These are phyloP conservation scores for Calocybe indica DNA, from an alignment of 768 basidiomycete species.

Conservation along the genomic window DNA sequence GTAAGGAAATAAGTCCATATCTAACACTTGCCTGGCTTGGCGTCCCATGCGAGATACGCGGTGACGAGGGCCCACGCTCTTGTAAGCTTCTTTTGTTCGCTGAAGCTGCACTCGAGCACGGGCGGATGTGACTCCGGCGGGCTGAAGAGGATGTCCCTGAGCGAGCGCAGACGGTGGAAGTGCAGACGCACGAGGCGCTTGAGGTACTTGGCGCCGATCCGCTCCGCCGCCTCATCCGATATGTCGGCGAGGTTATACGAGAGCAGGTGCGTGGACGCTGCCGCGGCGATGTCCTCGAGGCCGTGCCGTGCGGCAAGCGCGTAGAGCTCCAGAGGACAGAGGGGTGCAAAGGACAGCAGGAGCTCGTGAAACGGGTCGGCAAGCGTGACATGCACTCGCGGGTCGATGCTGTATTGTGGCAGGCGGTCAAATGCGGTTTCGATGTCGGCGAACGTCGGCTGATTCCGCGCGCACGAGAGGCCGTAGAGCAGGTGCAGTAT, in stretches of 20 bases:
- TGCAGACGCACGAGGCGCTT: constrained; percentile 51
- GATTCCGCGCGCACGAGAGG: constrained; percentile 17
- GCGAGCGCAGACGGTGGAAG: constrained; percentile 45
- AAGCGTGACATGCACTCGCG: constrained; percentile 22
- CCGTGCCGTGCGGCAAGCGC: constrained; percentile 38
- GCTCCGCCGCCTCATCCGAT: constrained; percentile 37
- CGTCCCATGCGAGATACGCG: constrained; percentile 21
- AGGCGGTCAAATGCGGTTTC: constrained; percentile 16
- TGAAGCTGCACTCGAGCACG: constrained; percentile 6
- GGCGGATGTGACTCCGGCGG: constrained; percentile 13
- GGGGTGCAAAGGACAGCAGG: constrained; percentile 36
- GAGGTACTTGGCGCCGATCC: constrained; percentile 46
- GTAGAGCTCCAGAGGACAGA: constrained; percentile 42
- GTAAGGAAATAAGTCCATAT: background rate
- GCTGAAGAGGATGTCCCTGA: constrained; percentile 39
- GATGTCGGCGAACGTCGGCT: constrained; percentile 18
- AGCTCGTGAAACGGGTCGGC: constrained; percentile 29
- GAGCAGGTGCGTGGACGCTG: constrained; percentile 42
- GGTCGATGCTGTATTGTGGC: constrained; percentile 32
- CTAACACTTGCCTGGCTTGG: constrained; percentile 12
- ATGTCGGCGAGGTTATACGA: constrained; percentile 37
- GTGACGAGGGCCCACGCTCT: constrained; percentile 23
- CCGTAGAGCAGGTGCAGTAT: constrained; percentile 27
- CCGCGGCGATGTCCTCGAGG: constrained; percentile 42
- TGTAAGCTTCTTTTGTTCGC: constrained; percentile 14